Evolutionary conservation across 2,329 filamentous ascomycete genomes (phyloP).

Genomic region (Diaporthe capsici): DNA sequence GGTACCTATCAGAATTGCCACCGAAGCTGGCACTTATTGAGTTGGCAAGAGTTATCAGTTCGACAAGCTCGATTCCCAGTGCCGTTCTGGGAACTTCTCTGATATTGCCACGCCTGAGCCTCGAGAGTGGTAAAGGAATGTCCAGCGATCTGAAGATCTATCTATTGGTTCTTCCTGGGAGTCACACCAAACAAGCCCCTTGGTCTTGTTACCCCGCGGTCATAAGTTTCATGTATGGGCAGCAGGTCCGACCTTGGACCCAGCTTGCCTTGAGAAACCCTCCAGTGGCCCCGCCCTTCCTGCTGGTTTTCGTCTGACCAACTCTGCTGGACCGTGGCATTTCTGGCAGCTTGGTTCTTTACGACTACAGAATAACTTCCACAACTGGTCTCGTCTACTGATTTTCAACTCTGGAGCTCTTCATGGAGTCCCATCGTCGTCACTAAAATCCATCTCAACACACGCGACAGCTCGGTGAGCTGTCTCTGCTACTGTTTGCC

Average conservation of each 20-base stretch:
- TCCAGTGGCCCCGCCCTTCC: not conserved
- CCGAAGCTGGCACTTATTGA: not conserved
- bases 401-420: not conserved
- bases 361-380: not conserved
- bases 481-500: not conserved
- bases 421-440: not conserved
- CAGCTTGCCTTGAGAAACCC: not conserved
- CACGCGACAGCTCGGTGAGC: not conserved
- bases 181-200: no score
- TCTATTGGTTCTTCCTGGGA: not conserved
- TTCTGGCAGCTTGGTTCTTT: not conserved
- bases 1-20: not conserved
- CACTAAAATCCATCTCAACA: not conserved
- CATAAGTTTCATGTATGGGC: no score
- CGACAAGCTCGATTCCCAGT: not conserved
- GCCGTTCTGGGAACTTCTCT: not conserved
- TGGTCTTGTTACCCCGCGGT: not conserved
- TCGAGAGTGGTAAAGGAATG: not conserved
- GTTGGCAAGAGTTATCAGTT: not conserved
- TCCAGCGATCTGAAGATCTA: no score
- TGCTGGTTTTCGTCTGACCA: not conserved
- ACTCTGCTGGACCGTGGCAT: not conserved
- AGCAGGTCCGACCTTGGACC: not conserved
- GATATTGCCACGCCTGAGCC: not conserved
- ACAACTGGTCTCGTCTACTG: not conserved